Conservation (phyloP, 305 asterid genomes). For the Fraxinus ornus region DNA sequence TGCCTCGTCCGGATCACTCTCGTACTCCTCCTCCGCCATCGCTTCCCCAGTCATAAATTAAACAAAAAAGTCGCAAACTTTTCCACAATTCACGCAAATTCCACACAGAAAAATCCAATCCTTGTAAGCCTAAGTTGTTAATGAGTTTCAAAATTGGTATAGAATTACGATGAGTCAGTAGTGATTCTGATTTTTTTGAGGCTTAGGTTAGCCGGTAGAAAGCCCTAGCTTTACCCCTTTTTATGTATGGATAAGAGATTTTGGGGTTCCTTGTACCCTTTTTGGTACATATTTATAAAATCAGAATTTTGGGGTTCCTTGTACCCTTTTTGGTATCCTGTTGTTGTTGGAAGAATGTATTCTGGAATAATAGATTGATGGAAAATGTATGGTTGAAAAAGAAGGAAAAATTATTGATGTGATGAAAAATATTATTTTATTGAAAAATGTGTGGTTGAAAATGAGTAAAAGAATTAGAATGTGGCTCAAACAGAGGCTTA, state of each 20-base stretch:
- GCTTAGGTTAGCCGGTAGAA: constrained; percentile 20
- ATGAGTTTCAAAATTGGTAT: constrained; percentile 1
- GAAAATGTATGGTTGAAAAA: no score
- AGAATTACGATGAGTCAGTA: constrained; percentile 12
- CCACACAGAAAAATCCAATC: constrained; percentile 7
- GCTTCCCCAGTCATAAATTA: constrained; percentile 2
- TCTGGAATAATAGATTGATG: no score
- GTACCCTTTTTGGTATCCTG: no score
- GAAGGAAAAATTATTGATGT: no score
- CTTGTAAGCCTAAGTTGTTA: neutral
- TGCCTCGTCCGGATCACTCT: constrained; percentile 98
- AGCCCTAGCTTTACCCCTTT: constrained; percentile 31
- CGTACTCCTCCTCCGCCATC: constrained; percentile 88
- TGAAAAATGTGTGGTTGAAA: no score
- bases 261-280: no score
- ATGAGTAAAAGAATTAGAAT: no score
- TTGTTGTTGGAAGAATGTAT: no score
- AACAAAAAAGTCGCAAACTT: constrained; percentile 1
- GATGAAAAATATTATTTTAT: no score
- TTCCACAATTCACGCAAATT: constrained; percentile 19
- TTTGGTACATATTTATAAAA: no score
- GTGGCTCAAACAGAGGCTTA: no score
- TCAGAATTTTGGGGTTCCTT: no score
- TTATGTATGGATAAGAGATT: neutral
- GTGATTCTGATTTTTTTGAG: constrained; percentile 3